These are phyloP conservation scores for Bipolaris bicolor DNA, from an alignment of 2,329 filamentous ascomycete species.

Conservation along the genomic window DNA sequence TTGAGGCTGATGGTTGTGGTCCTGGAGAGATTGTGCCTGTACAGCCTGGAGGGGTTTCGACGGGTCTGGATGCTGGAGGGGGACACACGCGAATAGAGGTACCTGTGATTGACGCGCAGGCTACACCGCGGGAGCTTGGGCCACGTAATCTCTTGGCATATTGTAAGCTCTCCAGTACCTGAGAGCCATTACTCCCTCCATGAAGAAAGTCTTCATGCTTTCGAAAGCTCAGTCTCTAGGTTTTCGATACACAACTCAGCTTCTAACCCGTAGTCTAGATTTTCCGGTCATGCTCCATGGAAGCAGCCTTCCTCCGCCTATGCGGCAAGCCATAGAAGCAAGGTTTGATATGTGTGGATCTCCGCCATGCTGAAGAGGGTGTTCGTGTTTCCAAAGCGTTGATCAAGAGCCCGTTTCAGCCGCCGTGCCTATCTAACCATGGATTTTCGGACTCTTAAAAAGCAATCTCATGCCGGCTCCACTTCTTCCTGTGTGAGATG, in stretches of 20 bases:
- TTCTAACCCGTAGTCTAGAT: not conserved
- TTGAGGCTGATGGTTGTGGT: slow-evolving; percentile 19
- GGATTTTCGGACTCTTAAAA: not conserved
- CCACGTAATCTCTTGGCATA: slow-evolving; percentile 7
- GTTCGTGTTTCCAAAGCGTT: not conserved
- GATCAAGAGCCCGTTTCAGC: not conserved
- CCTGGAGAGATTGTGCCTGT: not conserved
- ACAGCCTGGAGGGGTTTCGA: not conserved
- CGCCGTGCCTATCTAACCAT: not conserved
- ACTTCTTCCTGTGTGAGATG: not conserved
- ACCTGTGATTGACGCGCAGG: slow-evolving; percentile 6
- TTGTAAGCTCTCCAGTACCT: not conserved
- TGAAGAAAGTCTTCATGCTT: not conserved
- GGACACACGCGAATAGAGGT: slow-evolving; percentile 2
- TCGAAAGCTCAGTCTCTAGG: not conserved
- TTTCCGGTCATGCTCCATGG: not conserved
- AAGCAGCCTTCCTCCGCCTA: not conserved
- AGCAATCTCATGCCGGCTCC: not conserved
- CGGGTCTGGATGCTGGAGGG: slow-evolving; percentile 1
- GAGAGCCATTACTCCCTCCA: not conserved
- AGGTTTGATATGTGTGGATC: not conserved
- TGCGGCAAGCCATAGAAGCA: not conserved
- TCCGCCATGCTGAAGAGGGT: not conserved
- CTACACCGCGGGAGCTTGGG: slow-evolving; percentile 7
- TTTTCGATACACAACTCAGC: not conserved